These are phyloP conservation scores for Acacia pycnantha DNA, from an alignment of 331 rosid species.

Conservation along the genomic window DNA sequence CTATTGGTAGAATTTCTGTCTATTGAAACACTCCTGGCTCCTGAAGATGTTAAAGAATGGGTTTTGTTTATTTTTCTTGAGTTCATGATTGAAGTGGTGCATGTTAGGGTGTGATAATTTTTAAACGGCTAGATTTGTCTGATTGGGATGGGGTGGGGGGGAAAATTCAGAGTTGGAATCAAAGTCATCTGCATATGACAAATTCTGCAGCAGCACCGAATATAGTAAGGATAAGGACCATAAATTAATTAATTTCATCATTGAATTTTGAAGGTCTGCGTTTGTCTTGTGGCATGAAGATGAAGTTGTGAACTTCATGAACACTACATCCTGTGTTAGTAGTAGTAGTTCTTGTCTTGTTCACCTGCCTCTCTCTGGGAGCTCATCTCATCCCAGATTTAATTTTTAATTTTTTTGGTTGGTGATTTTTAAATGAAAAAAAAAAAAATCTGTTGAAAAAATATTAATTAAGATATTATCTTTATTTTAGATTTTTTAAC, in stretches of 20 bases:
- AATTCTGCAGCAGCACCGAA: slow-evolving; percentile 32
- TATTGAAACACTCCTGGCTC: background rate
- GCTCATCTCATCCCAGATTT: no score
- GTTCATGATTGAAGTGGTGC: background rate
- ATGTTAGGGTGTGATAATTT: background rate
- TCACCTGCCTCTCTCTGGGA: background rate
- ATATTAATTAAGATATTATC: no score
- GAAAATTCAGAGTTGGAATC: slow-evolving; percentile 51
- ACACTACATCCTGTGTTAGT: slow-evolving; percentile 13
- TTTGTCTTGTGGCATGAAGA: slow-evolving; percentile 28
- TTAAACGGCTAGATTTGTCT: slow-evolving; percentile 27
- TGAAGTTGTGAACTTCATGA: slow-evolving; percentile 13
- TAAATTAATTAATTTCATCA: slow-evolving; percentile 8
- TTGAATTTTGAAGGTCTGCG: background rate
- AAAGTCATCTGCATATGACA: slow-evolving; percentile 51
- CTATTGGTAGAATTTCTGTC: background rate
- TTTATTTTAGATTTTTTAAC: no score
- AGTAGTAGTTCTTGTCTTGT: background rate
- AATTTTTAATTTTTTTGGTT: no score
- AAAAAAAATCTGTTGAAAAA: no score
- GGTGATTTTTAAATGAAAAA: no score
- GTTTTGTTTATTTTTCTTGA: background rate
- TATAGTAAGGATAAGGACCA: slow-evolving; percentile 32
- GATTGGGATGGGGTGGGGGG: background rate
- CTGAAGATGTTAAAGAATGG: background rate